A percentile compares a stretch with the other conserved stretches of the same genome.
phyloP scores from a whole-genome alignment of 164 flowering plant species.

The Buxus sempervirens region DNA sequence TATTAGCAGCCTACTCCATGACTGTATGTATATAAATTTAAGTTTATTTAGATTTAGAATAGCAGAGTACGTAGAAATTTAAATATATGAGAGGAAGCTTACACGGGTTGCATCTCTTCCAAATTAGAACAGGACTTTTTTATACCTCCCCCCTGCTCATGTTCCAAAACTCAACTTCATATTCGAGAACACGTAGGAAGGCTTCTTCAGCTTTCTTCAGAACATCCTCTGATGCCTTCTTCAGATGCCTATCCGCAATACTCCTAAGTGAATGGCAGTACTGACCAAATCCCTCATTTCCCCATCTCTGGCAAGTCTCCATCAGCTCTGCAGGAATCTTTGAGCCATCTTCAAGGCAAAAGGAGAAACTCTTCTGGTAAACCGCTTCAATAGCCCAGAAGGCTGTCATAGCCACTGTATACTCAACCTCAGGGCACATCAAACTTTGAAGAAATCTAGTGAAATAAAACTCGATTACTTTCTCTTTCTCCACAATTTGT shows the following conservation, averaged over 20 bases:
- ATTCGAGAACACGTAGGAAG: slow-evolving; percentile 52
- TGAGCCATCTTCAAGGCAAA: slow-evolving; percentile 58
- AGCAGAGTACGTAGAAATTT: no score
- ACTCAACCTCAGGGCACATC: slow-evolving; percentile 48
- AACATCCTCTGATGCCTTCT: slow-evolving; percentile 43
- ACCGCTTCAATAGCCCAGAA: slow-evolving; percentile 89
- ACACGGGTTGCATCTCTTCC: background rate
- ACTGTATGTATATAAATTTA: no score
- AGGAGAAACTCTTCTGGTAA: slow-evolving; percentile 77
- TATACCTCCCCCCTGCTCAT: slow-evolving; percentile 54
- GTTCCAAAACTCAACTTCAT: slow-evolving; percentile 86
- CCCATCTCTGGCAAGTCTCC: slow-evolving; percentile 86
- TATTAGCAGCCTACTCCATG: no score
- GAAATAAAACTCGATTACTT: no score
- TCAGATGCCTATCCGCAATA: slow-evolving; percentile 49
- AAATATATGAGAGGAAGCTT: background rate
- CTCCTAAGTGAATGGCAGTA: slow-evolving; percentile 54
- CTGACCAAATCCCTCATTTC: slow-evolving; percentile 59
- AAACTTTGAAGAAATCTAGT: slow-evolving; percentile 66
- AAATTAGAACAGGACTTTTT: background rate
- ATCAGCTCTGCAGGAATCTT: slow-evolving; percentile 58
- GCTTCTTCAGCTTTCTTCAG: slow-evolving; percentile 47
- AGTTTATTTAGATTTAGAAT: no score
- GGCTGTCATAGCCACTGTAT: slow-evolving; percentile 67
- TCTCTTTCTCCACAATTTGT: no score